These are phyloP conservation scores for Phytophthora kernoviae DNA, from an alignment of 352 stramenopile species.

Conservation along the genomic window DNA sequence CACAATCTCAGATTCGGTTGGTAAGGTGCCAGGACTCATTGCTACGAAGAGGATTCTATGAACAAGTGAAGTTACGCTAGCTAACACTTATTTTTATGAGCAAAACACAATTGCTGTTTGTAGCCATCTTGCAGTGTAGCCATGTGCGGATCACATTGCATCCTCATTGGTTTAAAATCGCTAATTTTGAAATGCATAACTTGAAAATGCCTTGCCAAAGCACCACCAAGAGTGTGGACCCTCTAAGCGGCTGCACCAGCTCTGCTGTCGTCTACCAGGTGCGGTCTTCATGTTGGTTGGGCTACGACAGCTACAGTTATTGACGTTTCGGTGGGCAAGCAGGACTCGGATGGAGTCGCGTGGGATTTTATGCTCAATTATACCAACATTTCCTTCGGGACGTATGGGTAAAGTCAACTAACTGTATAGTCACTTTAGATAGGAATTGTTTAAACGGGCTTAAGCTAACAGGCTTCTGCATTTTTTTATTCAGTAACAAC, in stretches of 20 bases:
- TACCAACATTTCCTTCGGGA: slow-evolving; percentile 54
- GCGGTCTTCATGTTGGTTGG: background rate
- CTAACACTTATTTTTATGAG: no score
- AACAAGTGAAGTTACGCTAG: no score
- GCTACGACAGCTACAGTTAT: background rate
- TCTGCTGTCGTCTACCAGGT: slow-evolving; percentile 38
- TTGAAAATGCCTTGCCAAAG: slow-evolving; percentile 6
- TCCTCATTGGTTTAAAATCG: no score
- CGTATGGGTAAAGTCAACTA: slow-evolving; percentile 37
- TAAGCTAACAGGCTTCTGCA: background rate
- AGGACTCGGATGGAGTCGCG: slow-evolving; percentile 36
- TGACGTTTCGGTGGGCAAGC: background rate
- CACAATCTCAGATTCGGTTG: slow-evolving; percentile 19
- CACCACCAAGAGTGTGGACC: slow-evolving; percentile 28
- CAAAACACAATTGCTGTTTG: no score
- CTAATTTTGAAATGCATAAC: no score
- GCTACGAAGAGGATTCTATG: no score
- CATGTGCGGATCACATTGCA: no score
- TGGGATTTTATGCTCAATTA: slow-evolving; percentile 62
- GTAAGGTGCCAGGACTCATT: slow-evolving; percentile 3
- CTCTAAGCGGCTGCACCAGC: slow-evolving; percentile 33
- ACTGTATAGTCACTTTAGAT: background rate
- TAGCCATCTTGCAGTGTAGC: no score
- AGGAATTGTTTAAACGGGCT: background rate
- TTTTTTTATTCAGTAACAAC: slow-evolving; percentile 54